Conservation (phyloP, 2,329 filamentous ascomycete species). For the Biscogniauxia sp. region DNA sequence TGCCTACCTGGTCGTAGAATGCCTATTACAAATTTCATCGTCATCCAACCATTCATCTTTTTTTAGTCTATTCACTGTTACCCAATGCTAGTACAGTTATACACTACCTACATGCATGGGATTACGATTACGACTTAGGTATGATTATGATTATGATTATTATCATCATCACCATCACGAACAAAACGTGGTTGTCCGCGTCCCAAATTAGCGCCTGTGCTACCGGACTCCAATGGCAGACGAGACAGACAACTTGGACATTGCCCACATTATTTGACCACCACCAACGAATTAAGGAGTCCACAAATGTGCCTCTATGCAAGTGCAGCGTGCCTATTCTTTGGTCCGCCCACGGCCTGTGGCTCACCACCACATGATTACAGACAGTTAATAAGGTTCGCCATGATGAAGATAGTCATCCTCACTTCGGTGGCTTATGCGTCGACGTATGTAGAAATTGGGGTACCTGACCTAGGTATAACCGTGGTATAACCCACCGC, state of each 20-base stretch:
- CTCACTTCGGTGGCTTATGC: neutral
- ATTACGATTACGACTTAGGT: too few species aligned
- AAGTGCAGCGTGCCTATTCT: neutral
- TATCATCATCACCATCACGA: neutral
- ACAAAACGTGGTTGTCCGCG: neutral
- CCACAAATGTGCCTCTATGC: neutral
- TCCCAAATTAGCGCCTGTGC: neutral
- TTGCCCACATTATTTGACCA: neutral
- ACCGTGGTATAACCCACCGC: neutral
- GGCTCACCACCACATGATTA: neutral
- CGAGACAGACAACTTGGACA: neutral
- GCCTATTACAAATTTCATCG: constrained; percentile 10
- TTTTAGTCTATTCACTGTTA: constrained; percentile 6
- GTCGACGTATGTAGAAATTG: neutral
- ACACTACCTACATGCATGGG: too few species aligned
- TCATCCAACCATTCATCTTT: constrained; percentile 13
- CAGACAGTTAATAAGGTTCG: neutral
- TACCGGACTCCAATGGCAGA: neutral
- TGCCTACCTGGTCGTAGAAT: neutral
- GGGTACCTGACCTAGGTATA: too few species aligned
- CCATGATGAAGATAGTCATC: neutral
- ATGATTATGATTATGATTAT: too few species aligned
- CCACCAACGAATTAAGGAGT: neutral
- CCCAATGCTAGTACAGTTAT: too few species aligned
- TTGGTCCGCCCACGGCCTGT: neutral